Conservation (phyloP, 1,284 basidiomycete species). For the Phellinidium pouzarii region DNA sequence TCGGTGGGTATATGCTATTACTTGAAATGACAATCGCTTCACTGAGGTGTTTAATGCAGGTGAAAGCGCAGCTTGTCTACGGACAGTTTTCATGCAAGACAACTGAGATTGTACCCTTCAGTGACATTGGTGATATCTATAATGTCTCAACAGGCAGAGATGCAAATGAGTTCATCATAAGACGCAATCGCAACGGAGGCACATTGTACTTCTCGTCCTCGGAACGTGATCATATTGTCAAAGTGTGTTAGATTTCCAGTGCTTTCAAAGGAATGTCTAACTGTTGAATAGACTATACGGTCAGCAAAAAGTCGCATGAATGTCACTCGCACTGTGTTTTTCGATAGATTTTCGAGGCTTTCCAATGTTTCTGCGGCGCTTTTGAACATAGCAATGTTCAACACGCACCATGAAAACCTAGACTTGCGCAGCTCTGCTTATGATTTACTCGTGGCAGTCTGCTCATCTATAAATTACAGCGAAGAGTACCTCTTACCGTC, state of each 20-base stretch:
- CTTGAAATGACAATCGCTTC: neutral
- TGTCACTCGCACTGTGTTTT: slow-evolving; percentile 45
- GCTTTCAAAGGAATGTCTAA: slow-evolving; percentile 12
- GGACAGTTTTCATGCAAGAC: slow-evolving; percentile 61
- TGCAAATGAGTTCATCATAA: slow-evolving; percentile 75
- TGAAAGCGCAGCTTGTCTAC: slow-evolving; percentile 58
- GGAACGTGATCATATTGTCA: slow-evolving; percentile 67
- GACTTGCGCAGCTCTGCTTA: slow-evolving; percentile 73
- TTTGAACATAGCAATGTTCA: slow-evolving; percentile 76
- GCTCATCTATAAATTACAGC: slow-evolving; percentile 72
- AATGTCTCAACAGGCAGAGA: slow-evolving; percentile 71
- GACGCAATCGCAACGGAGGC: slow-evolving; percentile 59
- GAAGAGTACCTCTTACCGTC: slow-evolving; percentile 59
- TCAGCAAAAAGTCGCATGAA: slow-evolving; percentile 63
- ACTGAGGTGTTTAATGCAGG: slow-evolving; percentile 30
- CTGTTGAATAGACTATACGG: slow-evolving; percentile 48
- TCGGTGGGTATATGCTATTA: slow-evolving; percentile 39
- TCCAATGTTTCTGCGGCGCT: slow-evolving; percentile 80
- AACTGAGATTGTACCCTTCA: slow-evolving; percentile 71
- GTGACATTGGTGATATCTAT: slow-evolving; percentile 81
- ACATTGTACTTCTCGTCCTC: slow-evolving; percentile 67
- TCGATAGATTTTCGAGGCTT: slow-evolving; percentile 68
- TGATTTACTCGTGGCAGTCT: slow-evolving; percentile 72
- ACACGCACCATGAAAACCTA: slow-evolving; percentile 66
- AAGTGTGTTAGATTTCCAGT: slow-evolving; percentile 36